Percentiles rank a stretch among this genome's conserved stretches.
Conservation (phyloP, 805 yeast species). For the Wickerhamiella spandovensis region DNA sequence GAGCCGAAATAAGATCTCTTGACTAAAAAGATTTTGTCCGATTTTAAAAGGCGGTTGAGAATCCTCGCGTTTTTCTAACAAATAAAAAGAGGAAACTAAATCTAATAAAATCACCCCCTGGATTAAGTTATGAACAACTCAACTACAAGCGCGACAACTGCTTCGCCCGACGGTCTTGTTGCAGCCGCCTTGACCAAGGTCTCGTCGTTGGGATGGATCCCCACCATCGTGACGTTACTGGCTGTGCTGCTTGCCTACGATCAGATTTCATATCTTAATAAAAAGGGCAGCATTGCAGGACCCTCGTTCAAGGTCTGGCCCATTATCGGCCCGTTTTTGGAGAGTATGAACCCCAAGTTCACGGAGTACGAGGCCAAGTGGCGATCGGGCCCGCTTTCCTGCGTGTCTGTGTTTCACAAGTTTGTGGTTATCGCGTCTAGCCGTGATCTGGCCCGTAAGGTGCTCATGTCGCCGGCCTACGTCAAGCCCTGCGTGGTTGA, state of each 20-base stretch:
- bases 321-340: conserved; percentile 89
- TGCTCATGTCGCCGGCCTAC: conserved; percentile 68
- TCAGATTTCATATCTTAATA: conserved; percentile 54
- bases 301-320: conserved; percentile 86
- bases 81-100: neutral
- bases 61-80: neutral
- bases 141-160: neutral
- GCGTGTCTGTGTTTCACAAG: conserved; percentile 96
- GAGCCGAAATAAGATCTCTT: neutral
- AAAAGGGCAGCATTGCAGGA: conserved; percentile 85
- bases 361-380: conserved; percentile 88
- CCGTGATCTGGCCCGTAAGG: conserved; percentile 78
- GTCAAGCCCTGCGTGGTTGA: conserved; percentile 98
- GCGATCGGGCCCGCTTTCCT: conserved; percentile 86
- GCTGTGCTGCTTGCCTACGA: conserved; percentile 21
- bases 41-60: neutral
- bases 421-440: conserved; percentile 88
- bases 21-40: neutral
- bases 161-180: neutral
- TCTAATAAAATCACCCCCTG: neutral
- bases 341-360: conserved; percentile 88
- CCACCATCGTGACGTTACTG: conserved; percentile 12
- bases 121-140: neutral
- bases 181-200: neutral
- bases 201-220: conserved; percentile 7